A percentile compares a stretch with the other conserved stretches of the same genome.
phyloP scores from a whole-genome alignment of 2,329 filamentous ascomycete species.

The Grosmannia clavigera region DNA sequence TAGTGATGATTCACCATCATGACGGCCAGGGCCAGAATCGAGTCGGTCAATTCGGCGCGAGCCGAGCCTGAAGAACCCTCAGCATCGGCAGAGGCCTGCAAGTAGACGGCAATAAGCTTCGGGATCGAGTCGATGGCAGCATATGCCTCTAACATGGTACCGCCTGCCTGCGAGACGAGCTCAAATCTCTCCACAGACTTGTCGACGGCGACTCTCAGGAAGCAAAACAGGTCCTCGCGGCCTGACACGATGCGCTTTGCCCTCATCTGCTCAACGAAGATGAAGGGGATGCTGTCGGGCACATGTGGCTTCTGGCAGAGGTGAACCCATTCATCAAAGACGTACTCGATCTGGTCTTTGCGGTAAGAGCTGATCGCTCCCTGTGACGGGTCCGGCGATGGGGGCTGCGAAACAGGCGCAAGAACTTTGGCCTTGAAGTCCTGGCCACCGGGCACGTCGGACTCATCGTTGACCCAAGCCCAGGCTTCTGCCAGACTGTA shows the following conservation, averaged over 20 bases:
- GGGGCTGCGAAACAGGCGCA: slow-evolving; percentile 26
- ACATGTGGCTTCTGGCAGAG: slow-evolving; percentile 67
- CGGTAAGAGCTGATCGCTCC: slow-evolving; percentile 47
- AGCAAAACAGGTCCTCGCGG: slow-evolving; percentile 65
- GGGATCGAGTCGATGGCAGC: slow-evolving; percentile 66
- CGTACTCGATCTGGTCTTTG: slow-evolving; percentile 80
- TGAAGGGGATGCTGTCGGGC: slow-evolving; percentile 55
- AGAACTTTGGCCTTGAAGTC: slow-evolving; percentile 55
- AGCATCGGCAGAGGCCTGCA: slow-evolving; percentile 56
- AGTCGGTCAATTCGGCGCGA: slow-evolving; percentile 63
- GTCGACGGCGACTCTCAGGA: slow-evolving; percentile 73
- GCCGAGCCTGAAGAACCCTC: slow-evolving; percentile 32
- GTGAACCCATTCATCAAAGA: slow-evolving; percentile 91
- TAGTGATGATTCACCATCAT: slow-evolving; percentile 80
- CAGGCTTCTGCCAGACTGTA: slow-evolving; percentile 71
- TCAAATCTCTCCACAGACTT: slow-evolving; percentile 69
- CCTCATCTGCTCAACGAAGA: slow-evolving; percentile 79
- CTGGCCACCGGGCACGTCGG: slow-evolving; percentile 49
- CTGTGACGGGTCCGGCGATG: slow-evolving; percentile 25
- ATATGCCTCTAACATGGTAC: slow-evolving; percentile 44
- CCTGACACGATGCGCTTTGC: slow-evolving; percentile 58
- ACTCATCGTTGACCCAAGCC: slow-evolving; percentile 66
- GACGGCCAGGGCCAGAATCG: slow-evolving; percentile 63
- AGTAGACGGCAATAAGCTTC: slow-evolving; percentile 64
- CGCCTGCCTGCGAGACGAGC: slow-evolving; percentile 48